Conservation (phyloP, 768 basidiomycete genomes). For the Mycena indigotica region DNA sequence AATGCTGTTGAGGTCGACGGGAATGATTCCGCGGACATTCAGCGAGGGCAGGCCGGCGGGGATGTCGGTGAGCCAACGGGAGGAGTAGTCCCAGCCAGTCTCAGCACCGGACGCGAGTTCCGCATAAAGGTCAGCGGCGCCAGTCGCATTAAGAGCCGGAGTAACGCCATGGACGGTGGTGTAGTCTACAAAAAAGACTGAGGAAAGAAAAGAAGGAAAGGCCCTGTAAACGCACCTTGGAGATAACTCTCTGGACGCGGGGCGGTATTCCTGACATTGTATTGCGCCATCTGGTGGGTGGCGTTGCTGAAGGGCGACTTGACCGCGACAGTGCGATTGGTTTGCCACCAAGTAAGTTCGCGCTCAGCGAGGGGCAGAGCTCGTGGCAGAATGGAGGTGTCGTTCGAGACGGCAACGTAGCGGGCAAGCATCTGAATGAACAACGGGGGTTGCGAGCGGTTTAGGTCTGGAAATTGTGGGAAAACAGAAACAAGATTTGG, state of each 20-base stretch:
- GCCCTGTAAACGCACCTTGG: conserved; percentile 55
- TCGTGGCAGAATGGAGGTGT: conserved; percentile 71
- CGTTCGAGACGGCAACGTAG: conserved; percentile 75
- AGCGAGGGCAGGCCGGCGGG: conserved; percentile 64
- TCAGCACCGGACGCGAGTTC: conserved; percentile 91
- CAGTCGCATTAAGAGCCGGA: conserved; percentile 56
- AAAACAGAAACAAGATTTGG: not conserved
- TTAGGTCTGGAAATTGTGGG: conserved; percentile 54
- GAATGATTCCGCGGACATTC: conserved; percentile 69
- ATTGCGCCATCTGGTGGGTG: conserved; percentile 69
- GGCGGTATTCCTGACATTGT: conserved; percentile 78
- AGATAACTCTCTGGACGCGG: conserved; percentile 88
- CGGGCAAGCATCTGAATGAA: conserved; percentile 91
- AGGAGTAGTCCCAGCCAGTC: conserved; percentile 60
- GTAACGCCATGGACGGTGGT: conserved; percentile 70
- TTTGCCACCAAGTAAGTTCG: conserved; percentile 84
- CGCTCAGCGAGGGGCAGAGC: conserved; percentile 87
- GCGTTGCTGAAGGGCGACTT: conserved; percentile 70
- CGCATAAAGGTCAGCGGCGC: conserved; percentile 70
- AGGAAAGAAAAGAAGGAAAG: not conserved
- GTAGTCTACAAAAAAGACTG: conserved; percentile 74
- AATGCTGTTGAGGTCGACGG: conserved; percentile 83
- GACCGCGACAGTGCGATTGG: conserved; percentile 69
- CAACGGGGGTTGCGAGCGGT: conserved; percentile 91
- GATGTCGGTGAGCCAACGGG: conserved; percentile 48